Evolutionary conservation across 177 flowering plant species (phyloP).

Genomic region (Telopea speciosissima): DNA sequence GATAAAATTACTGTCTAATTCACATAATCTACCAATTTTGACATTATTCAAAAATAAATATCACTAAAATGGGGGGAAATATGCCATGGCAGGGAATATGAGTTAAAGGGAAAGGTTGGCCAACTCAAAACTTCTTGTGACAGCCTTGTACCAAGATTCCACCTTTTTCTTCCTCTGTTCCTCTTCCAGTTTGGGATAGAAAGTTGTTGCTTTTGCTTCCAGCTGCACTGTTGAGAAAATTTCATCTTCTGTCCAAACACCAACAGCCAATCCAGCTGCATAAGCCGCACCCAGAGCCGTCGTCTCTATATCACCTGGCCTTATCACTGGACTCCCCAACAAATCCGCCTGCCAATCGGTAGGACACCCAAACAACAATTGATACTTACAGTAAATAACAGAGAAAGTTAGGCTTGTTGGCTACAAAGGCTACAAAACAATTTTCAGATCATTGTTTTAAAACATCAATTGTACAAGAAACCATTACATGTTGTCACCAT

Average conservation of each 20-base stretch:
- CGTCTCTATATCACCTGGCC: conserved; percentile 89
- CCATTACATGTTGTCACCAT: neutral
- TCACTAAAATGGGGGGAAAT: too few species aligned
- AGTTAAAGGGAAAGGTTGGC: neutral
- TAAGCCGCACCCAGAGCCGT: conserved; percentile 97
- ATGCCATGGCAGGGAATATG: too few species aligned
- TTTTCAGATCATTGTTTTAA: neutral
- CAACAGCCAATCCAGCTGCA: conserved; percentile 92
- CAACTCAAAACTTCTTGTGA: conserved; percentile 53
- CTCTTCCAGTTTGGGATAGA: conserved; percentile 40
- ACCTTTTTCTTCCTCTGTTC: conserved; percentile 52
- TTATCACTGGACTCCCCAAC: conserved; percentile 72
- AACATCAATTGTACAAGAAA: neutral
- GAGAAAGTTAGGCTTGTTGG: too few species aligned
- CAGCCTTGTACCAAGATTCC: conserved; percentile 67
- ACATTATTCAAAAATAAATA: too few species aligned
- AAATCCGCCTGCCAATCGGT: conserved; percentile 61
- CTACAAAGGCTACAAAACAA: neutral
- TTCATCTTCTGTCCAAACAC: conserved; percentile 65
- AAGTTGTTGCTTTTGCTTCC: conserved; percentile 33
- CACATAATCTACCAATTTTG: too few species aligned
- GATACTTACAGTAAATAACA: neutral
- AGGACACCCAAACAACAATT: neutral
- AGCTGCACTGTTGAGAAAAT: conserved; percentile 40
- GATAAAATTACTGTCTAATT: too few species aligned